Percentiles rank a stretch among this genome's conserved stretches.
Conservation (phyloP, 257 asterid species). For the Cordia subcordata region DNA sequence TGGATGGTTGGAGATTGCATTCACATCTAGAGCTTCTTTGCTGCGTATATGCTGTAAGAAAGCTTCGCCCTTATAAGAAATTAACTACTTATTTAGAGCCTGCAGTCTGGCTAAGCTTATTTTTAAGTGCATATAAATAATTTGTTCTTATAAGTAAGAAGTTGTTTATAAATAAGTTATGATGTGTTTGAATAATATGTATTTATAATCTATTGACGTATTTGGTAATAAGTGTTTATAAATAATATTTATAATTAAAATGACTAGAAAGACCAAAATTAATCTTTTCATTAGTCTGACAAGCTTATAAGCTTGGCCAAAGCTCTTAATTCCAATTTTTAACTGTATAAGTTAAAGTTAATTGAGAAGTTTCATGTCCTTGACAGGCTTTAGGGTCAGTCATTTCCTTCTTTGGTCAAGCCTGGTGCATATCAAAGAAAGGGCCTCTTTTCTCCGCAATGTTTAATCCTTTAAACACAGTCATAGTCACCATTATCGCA, state of each 20-base stretch:
- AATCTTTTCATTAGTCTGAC: too few species aligned
- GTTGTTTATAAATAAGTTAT: not conserved
- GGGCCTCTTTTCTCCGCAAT: slow-evolving; percentile 66
- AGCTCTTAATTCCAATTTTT: too few species aligned
- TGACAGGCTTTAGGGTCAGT: slow-evolving; percentile 30
- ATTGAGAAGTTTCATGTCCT: not conserved
- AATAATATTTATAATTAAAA: not conserved
- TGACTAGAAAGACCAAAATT: too few species aligned
- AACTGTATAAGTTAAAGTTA: not conserved
- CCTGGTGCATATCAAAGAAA: slow-evolving; percentile 56
- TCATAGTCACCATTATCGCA: slow-evolving; percentile 47
- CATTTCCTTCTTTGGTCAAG: slow-evolving; percentile 50
- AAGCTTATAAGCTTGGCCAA: too few species aligned
- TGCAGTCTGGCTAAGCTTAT: too few species aligned
- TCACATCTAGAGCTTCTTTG: slow-evolving; percentile 21
- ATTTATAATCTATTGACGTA: too few species aligned
- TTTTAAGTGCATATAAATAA: too few species aligned
- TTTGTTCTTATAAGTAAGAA: too few species aligned
- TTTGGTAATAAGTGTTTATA: too few species aligned
- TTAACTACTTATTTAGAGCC: not conserved
- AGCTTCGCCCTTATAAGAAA: not conserved
- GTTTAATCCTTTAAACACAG: slow-evolving; percentile 60
- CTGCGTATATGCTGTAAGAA: slow-evolving; percentile 32
- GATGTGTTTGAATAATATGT: too few species aligned
- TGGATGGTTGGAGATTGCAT: slow-evolving; percentile 29